Evolutionary conservation across 1,284 basidiomycete species (phyloP).

Genomic region (Ceratobasidium sp.): DNA sequence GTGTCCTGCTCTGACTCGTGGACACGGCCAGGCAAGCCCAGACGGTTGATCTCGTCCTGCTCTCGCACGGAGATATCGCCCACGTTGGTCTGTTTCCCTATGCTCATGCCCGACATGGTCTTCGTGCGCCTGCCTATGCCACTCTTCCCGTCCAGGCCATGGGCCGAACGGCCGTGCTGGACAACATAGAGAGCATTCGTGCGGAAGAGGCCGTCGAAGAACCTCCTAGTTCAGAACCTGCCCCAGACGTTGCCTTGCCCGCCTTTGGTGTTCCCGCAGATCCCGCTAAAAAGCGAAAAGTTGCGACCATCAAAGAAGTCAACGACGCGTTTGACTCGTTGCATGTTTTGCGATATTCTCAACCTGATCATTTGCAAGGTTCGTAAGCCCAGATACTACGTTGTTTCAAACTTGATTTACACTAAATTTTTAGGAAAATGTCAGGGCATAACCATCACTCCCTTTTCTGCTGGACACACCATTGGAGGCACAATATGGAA

Average conservation of each 20-base stretch:
- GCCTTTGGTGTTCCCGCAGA: constrained; percentile 17
- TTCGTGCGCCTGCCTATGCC: constrained; percentile 93
- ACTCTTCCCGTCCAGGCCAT: constrained; percentile 97
- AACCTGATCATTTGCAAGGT: constrained; percentile 95
- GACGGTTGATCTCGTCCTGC: constrained; percentile 82
- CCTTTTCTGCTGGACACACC: constrained; percentile 95
- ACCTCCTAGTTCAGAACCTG: constrained; percentile 14
- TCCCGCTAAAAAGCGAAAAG: constrained; percentile 48
- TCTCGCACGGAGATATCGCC: constrained; percentile 91
- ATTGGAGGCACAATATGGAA: constrained; percentile 99
- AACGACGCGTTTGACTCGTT: constrained; percentile 93
- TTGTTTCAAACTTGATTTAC: constrained; percentile 33
- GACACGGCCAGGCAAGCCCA: constrained; percentile 64
- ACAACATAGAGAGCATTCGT: constrained; percentile 81
- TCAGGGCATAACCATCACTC: constrained; percentile 92
- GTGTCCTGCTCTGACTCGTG: constrained; percentile 1
- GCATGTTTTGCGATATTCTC: constrained; percentile 92
- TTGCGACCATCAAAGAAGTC: constrained; percentile 84
- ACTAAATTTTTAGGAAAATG: constrained; percentile 70
- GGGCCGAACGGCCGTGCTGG: constrained; percentile 87
- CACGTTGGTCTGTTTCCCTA: constrained; percentile 93
- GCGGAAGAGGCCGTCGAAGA: constrained; percentile 57
- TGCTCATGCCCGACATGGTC: constrained; percentile 85
- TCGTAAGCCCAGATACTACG: constrained; percentile 46
- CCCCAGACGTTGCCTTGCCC: constrained; percentile 21